phyloP scores from a whole-genome alignment of 371 early-diverging fungal species.

The Circinella umbellata region DNA sequence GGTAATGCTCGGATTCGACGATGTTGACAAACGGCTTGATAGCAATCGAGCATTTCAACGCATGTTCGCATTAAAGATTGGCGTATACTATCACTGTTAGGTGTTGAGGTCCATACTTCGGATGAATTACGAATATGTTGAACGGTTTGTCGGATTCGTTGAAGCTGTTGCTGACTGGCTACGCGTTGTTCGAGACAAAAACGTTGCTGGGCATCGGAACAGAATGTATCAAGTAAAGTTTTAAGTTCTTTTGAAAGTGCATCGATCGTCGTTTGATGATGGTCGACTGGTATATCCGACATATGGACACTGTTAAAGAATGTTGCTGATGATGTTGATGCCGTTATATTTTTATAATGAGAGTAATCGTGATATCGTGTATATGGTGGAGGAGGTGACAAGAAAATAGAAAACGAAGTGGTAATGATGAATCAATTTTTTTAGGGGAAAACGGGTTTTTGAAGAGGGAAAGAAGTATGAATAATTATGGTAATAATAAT shows the following conservation, averaged over 20 bases:
- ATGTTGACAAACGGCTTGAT: slow-evolving; percentile 24
- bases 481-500: no score
- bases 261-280: slow-evolving; percentile 13
- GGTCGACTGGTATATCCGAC: slow-evolving; percentile 15
- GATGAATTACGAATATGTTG: slow-evolving; percentile 17
- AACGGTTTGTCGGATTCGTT: slow-evolving; percentile 22
- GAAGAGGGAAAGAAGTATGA: background rate
- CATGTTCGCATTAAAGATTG: slow-evolving; percentile 23
- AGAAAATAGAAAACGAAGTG: no score
- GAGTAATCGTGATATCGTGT: no score
- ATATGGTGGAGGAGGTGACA: background rate
- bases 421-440: background rate
- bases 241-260: slow-evolving; percentile 25
- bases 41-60: slow-evolving; percentile 24
- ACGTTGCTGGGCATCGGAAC: slow-evolving; percentile 26
- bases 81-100: slow-evolving; percentile 17
- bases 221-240: slow-evolving; percentile 19
- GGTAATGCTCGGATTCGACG: slow-evolving; percentile 18
- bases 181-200: slow-evolving; percentile 28
- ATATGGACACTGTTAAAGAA: slow-evolving; percentile 3
- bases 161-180: slow-evolving; percentile 17
- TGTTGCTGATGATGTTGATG: slow-evolving; percentile 1
- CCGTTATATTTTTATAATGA: no score
- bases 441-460: slow-evolving; percentile 8
- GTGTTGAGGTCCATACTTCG: slow-evolving; percentile 1